These are phyloP conservation scores for Fusarium succisae DNA, from an alignment of 2,329 filamentous ascomycete species.

Conservation along the genomic window DNA sequence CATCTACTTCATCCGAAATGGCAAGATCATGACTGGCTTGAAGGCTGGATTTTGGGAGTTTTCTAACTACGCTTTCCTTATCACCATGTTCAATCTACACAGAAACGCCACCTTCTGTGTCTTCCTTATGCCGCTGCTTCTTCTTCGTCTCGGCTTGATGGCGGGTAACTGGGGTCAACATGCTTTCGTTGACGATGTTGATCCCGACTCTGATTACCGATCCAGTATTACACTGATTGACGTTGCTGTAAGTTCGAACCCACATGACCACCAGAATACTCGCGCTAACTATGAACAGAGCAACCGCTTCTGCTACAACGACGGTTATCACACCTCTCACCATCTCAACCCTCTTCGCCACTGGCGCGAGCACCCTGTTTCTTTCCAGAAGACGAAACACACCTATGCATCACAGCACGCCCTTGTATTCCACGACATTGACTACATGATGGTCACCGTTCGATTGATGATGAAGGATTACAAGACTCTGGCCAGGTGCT, in stretches of 20 bases:
- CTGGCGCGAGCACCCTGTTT: constrained; percentile 81
- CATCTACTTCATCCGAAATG: constrained; percentile 74
- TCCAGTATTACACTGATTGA: constrained; percentile 84
- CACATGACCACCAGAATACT: not conserved
- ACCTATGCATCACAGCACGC: constrained; percentile 73
- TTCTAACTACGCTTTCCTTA: constrained; percentile 64
- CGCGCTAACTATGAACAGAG: constrained; percentile 58
- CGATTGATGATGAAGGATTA: constrained; percentile 77
- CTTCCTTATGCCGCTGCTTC: constrained; percentile 71
- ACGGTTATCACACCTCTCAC: constrained; percentile 84
- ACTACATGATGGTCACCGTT: constrained; percentile 80
- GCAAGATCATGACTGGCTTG: constrained; percentile 62
- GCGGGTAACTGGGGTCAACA: constrained; percentile 88
- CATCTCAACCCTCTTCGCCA: constrained; percentile 81
- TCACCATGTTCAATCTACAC: constrained; percentile 59
- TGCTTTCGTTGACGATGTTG: constrained; percentile 78
- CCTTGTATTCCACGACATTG: constrained; percentile 82
- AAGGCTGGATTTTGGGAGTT: constrained; percentile 71
- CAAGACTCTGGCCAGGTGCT: constrained; percentile 70
- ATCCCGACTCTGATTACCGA: constrained; percentile 80
- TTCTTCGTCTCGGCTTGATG: constrained; percentile 79
- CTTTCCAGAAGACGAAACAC: constrained; percentile 75
- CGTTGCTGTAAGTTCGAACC: constrained; percentile 68
- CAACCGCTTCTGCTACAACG: constrained; percentile 85
- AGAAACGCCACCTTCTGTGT: constrained; percentile 69